These are phyloP conservation scores for Globisporangium parvum DNA, from an alignment of 352 stramenopile species.

Conservation along the genomic window DNA sequence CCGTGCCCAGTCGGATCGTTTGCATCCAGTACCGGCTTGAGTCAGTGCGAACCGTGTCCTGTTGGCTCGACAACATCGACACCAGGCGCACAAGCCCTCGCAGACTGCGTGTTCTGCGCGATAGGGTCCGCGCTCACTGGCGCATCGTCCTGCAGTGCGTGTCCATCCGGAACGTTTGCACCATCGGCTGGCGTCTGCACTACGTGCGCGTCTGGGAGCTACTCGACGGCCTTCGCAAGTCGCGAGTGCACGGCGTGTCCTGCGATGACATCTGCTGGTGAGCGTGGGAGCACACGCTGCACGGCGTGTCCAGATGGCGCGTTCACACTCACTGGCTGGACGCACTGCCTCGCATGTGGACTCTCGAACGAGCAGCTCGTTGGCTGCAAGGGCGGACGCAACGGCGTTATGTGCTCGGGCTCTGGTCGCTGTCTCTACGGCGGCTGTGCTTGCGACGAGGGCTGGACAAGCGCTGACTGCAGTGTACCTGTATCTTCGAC, in stretches of 20 bases:
- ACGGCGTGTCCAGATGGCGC: slow-evolving; percentile 23
- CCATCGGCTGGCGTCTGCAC: slow-evolving; percentile 28
- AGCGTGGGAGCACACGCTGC: slow-evolving; percentile 24
- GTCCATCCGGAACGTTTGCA: slow-evolving; percentile 16
- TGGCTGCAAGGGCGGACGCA: slow-evolving; percentile 44
- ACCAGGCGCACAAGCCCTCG: slow-evolving; percentile 16
- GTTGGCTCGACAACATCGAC: slow-evolving; percentile 24
- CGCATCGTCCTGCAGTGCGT: slow-evolving; percentile 17
- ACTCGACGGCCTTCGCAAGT: slow-evolving; percentile 13
- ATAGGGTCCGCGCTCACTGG: slow-evolving; percentile 25
- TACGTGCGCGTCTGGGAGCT: slow-evolving; percentile 39
- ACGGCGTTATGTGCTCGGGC: slow-evolving; percentile 49
- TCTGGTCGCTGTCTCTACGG: slow-evolving; percentile 47
- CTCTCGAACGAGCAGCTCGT: slow-evolving; percentile 12
- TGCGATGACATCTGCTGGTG: slow-evolving; percentile 29
- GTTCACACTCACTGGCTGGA: slow-evolving; percentile 51
- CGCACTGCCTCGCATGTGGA: slow-evolving; percentile 44
- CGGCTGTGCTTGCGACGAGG: slow-evolving; percentile 36
- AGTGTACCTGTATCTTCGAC: slow-evolving; percentile 10
- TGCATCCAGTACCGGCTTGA: slow-evolving; percentile 14
- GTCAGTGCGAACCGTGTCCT: slow-evolving; percentile 27
- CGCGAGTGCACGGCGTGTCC: slow-evolving; percentile 32
- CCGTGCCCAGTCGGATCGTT: slow-evolving; percentile 40
- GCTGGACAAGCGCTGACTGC: slow-evolving; percentile 44
- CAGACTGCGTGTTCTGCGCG: slow-evolving; percentile 31